Evolutionary conservation across 1,284 basidiomycete genomes (phyloP), one percentile per base, ranked within the genome.

Genomic region (Melampsora larici-populina): DNA sequence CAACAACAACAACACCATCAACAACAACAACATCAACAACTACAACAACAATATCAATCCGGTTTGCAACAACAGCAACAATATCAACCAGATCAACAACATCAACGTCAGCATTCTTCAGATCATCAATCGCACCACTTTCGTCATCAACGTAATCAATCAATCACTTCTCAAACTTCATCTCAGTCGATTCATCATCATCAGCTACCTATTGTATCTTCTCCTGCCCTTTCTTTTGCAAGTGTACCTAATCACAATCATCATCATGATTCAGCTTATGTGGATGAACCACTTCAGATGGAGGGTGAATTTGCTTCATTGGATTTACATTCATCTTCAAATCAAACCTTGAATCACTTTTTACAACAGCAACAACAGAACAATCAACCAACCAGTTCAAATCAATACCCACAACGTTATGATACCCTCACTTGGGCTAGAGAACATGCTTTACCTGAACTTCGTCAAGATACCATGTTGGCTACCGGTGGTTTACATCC

Each of bases 351-450:
- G 51, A 31, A 21, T 64, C n/a, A 26, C 43, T 60, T 36, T 43
- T 24, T 58, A 13, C 48, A 60, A 26, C 24, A 26, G 11, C 49
- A 17, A 49, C 31, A 46, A 36, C n/a, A n/a, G n/a, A 33, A 36
- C 5, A 4, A 4, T 55, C 15, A 17, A 8, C 18, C 18, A 58
- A 4, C 36, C 36, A 36, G 9, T 36, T 58, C 26, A 3, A 21
- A 48, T 17, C 26, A 49, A n/a, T 43, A 72, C 9, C 69, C 70
- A 26, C 65, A 65, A 36, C 33, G 73, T 29, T 75, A 75, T 36
- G 55, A 75, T 68, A 75, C 73, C 18, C 65, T 75, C 31, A 75
- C 51, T 46, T 75, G 73, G 73, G 73, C 73, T 26, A 67, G 65
- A 24, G 73, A 68, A 62, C 64, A 75, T 43, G 40, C 43, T 13